Evolutionary conservation across 345 rosid species (phyloP).

Genomic region (Garcia nutans): DNA sequence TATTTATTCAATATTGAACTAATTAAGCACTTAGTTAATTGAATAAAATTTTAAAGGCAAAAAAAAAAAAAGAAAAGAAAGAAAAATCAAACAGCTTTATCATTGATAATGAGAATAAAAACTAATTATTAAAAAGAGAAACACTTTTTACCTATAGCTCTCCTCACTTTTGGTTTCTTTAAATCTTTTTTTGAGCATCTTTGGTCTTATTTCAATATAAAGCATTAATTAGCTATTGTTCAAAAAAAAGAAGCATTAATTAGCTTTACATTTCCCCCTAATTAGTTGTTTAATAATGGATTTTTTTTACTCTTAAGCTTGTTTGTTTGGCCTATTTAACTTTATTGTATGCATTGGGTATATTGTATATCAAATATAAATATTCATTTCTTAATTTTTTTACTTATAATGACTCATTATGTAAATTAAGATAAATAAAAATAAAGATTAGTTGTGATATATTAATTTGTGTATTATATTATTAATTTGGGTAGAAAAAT

Average conservation of each 20-base stretch:
- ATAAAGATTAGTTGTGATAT: too few relatives aligned
- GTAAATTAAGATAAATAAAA: too few relatives aligned
- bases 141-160: conserved; percentile 6
- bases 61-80: conserved; percentile 1
- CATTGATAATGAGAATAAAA: conserved; percentile 16
- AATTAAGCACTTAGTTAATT: conserved; percentile 8
- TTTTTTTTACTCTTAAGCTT: conserved; percentile 3
- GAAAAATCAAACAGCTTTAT: conserved; percentile 5
- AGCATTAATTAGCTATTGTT: not conserved
- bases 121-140: not conserved
- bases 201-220: conserved; percentile 18
- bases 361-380: too few relatives aligned
- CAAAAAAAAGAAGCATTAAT: not conserved
- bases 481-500: too few relatives aligned
- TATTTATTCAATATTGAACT: not conserved
- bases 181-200: conserved; percentile 6
- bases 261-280: not conserved
- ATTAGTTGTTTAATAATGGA: not conserved
- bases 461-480: too few relatives aligned
- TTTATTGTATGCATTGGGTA: too few relatives aligned
- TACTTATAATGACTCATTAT: too few relatives aligned
- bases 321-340: not conserved
- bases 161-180: conserved; percentile 1
- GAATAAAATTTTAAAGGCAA: not conserved
- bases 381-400: too few relatives aligned